These are phyloP conservation scores for Lactarius tabidus DNA, from an alignment of 768 basidiomycete species.

Conservation along the genomic window DNA sequence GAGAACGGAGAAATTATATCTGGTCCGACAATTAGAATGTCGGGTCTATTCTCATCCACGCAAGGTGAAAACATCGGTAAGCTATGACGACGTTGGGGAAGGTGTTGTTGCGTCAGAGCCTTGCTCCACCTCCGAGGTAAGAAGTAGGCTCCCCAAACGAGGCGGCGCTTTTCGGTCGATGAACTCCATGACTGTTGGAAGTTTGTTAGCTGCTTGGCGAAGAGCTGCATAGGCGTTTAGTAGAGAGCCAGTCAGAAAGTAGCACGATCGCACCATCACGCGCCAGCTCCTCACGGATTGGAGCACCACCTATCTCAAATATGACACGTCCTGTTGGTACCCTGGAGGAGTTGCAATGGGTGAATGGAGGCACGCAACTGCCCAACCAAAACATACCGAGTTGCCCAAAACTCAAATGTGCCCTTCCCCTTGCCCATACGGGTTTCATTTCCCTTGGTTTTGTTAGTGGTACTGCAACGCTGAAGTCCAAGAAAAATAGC, in stretches of 20 bases:
- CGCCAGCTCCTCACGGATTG: conserved; percentile 89
- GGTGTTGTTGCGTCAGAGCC: background rate
- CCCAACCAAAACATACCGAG: conserved; percentile 50
- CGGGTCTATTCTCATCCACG: background rate
- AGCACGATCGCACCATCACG: conserved; percentile 65
- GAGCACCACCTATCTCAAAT: conserved; percentile 88
- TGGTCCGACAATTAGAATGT: background rate
- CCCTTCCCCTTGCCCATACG: conserved; percentile 99
- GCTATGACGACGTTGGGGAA: conserved; percentile 9
- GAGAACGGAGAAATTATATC: background rate
- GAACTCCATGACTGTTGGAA: conserved; percentile 88
- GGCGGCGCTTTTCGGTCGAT: conserved; percentile 65
- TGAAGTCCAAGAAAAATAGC: conserved; percentile 22
- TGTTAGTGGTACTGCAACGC: background rate
- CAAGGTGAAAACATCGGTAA: background rate
- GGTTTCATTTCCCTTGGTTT: conserved; percentile 84
- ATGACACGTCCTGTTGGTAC: conserved; percentile 87
- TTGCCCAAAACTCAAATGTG: conserved; percentile 95
- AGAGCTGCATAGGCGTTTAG: conserved; percentile 52
- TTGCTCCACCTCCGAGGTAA: conserved; percentile 30
- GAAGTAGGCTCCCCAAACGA: conserved; percentile 63
- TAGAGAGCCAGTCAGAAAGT: conserved; percentile 3
- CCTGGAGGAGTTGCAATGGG: conserved; percentile 38
- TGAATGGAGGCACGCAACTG: background rate
- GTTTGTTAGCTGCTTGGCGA: conserved; percentile 79